Evolutionary conservation across 106 monocot species (phyloP).

Genomic region (Acorus calamus): DNA sequence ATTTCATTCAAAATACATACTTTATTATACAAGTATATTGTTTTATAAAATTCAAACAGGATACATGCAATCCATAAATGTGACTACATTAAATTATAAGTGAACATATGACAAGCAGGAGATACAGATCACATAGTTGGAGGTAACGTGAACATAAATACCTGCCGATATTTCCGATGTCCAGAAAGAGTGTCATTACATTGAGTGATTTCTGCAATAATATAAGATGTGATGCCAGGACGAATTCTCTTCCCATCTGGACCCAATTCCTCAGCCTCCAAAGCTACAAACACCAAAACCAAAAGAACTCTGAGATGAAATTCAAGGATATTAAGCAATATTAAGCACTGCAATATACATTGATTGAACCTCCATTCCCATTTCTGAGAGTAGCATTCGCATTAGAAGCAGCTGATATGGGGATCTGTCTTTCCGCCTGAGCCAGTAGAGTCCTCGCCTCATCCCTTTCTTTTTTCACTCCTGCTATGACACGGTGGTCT

Average conservation of each 20-base stretch:
- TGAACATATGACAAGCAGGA: too few relatives aligned
- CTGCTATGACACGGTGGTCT: conserved; percentile 93
- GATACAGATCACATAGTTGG: too few relatives aligned
- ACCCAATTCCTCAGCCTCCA: conserved; percentile 62
- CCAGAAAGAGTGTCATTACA: conserved; percentile 76
- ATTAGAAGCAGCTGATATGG: conserved; percentile 23
- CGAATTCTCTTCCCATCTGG: conserved; percentile 92
- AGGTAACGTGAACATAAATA: conserved; percentile 4
- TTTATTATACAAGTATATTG: too few relatives aligned
- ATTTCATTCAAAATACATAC: too few relatives aligned
- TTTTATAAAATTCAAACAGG: too few relatives aligned
- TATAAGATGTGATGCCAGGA: conserved; percentile 70
- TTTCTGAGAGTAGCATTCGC: conserved; percentile 35
- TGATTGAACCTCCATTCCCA: conserved; percentile 59
- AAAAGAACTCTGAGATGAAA: too few relatives aligned
- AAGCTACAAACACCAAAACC: conserved; percentile 21
- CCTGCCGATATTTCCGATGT: conserved; percentile 92
- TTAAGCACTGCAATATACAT: not conserved
- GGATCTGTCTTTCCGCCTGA: conserved; percentile 86
- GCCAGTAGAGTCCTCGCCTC: conserved; percentile 70
- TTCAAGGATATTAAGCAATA: not conserved
- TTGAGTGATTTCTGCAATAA: conserved; percentile 74
- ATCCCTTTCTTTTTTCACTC: conserved; percentile 93
- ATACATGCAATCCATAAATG: too few relatives aligned
- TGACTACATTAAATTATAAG: too few relatives aligned